phyloP scores from a whole-genome alignment of 352 stramenopile genomes.

The Globisporangium solare region DNA sequence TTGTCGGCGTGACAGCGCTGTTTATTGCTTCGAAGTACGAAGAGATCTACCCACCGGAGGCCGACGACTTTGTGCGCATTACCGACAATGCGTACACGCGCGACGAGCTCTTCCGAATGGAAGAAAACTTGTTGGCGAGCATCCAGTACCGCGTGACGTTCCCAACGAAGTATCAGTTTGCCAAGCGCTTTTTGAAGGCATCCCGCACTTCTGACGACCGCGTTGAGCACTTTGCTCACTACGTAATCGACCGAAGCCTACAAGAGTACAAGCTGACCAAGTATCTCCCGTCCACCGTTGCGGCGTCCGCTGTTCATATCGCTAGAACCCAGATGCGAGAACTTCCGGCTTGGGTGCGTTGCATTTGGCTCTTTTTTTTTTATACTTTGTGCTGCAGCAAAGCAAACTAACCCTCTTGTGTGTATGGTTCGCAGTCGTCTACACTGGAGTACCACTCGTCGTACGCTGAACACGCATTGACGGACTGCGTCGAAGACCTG shows the following conservation, averaged over 20 bases:
- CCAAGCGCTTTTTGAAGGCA: conserved; percentile 85
- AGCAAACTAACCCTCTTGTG: conserved; percentile 11
- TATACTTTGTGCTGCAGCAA: neutral
- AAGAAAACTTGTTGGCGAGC: conserved; percentile 66
- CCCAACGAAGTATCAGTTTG: conserved; percentile 81
- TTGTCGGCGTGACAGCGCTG: conserved; percentile 95
- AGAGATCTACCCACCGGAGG: conserved; percentile 95
- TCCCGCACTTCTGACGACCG: conserved; percentile 65
- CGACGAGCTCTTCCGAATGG: conserved; percentile 79
- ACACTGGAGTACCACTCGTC: conserved; percentile 75
- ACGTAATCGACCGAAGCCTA: conserved; percentile 96
- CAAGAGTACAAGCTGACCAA: conserved; percentile 99
- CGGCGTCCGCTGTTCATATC: conserved; percentile 96
- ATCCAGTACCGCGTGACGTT: conserved; percentile 80
- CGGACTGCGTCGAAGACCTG: conserved; percentile 63
- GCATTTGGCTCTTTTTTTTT: neutral
- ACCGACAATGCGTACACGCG: conserved; percentile 94
- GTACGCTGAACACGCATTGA: conserved; percentile 59
- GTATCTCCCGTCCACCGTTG: conserved; percentile 96
- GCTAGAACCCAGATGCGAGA: conserved; percentile 83
- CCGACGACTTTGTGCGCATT: conserved; percentile 95
- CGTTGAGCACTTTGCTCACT: conserved; percentile 93
- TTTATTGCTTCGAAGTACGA: conserved; percentile 98
- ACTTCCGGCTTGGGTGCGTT: conserved; percentile 68
- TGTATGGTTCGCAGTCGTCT: conserved; percentile 36